Percentiles rank a stretch among this genome's conserved stretches.
These are phyloP conservation scores for Phlebiopsis flavidoalba DNA, from an alignment of 768 basidiomycete species.

Conservation along the genomic window DNA sequence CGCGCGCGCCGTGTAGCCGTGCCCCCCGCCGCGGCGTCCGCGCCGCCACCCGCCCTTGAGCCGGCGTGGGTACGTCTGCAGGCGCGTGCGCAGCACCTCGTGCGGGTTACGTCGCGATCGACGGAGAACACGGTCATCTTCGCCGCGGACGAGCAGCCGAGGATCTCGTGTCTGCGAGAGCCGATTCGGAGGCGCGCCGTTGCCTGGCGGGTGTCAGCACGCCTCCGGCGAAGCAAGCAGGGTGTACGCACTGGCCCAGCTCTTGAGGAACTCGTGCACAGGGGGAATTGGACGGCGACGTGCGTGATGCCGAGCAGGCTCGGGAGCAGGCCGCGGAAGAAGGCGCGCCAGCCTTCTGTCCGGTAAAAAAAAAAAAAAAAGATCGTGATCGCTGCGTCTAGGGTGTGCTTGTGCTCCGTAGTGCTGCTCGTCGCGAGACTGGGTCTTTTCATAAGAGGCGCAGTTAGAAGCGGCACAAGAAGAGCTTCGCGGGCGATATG, in stretches of 20 bases:
- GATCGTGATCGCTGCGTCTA: conserved; percentile 86
- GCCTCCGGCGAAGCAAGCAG: background rate
- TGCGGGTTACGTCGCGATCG: conserved; percentile 95
- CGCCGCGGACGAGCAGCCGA: conserved; percentile 85
- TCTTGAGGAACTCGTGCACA: conserved; percentile 93
- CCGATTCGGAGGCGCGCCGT: conserved; percentile 38
- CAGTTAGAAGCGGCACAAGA: background rate
- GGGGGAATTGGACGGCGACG: conserved; percentile 95
- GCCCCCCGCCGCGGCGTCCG: conserved; percentile 38
- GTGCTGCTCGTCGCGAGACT: conserved; percentile 70
- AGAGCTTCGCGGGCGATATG: conserved; percentile 9
- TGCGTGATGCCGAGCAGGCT: conserved; percentile 89
- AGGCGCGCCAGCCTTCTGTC: conserved; percentile 79
- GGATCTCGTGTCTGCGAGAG: conserved; percentile 60
- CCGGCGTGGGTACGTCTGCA: conserved; percentile 75
- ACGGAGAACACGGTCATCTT: conserved; percentile 99
- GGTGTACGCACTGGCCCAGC: conserved; percentile 72
- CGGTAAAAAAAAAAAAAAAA: too few relatives aligned
- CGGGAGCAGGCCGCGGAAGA: conserved; percentile 94
- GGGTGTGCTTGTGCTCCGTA: conserved; percentile 85
- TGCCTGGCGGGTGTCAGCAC: conserved; percentile 28
- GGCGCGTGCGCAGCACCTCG: conserved; percentile 96
- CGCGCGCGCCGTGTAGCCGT: conserved; percentile 37
- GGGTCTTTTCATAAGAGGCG: conserved; percentile 52
- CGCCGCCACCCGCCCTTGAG: conserved; percentile 29